Conservation (phyloP, 2,329 filamentous ascomycete species). For the Plectosphaerella plurivora region DNA sequence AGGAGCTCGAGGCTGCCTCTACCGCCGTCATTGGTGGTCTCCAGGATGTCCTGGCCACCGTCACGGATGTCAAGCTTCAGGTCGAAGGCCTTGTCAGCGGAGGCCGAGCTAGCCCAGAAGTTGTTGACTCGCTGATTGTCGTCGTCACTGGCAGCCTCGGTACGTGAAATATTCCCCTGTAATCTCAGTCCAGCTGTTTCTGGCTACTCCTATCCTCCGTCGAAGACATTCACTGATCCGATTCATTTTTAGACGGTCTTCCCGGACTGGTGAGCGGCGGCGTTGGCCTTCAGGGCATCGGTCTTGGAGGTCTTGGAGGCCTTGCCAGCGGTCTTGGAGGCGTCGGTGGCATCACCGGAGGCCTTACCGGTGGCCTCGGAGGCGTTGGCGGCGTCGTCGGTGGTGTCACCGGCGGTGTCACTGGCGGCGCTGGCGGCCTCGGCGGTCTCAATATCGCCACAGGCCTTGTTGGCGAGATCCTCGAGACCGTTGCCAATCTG, state of each 20-base stretch:
- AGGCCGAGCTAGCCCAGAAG: neutral
- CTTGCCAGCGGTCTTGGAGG: neutral
- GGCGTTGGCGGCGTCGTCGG: neutral
- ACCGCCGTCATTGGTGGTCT: slow-evolving; percentile 3
- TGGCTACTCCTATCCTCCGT: too few species aligned
- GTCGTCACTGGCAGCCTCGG: neutral
- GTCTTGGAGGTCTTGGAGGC: too few species aligned
- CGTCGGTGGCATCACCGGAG: neutral
- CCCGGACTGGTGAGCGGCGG: neutral
- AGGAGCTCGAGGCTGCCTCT: neutral
- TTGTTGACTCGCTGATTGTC: slow-evolving; percentile 3
- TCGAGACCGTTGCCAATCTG: neutral
- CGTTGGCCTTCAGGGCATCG: neutral
- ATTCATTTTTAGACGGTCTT: too few species aligned
- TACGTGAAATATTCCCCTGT: too few species aligned
- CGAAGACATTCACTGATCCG: too few species aligned
- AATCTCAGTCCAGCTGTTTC: too few species aligned
- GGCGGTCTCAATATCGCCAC: neutral
- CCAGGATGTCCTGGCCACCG: slow-evolving; percentile 2
- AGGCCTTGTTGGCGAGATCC: neutral
- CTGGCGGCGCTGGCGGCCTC: neutral
- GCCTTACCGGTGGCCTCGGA: neutral
- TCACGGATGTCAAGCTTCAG: neutral
- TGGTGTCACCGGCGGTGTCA: neutral
- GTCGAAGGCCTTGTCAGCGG: neutral